A percentile compares a stretch with the other conserved stretches of the same genome.
These are phyloP conservation scores for Termitomyces sp. DNA, from an alignment of 768 basidiomycete genomes.

Conservation along the genomic window DNA sequence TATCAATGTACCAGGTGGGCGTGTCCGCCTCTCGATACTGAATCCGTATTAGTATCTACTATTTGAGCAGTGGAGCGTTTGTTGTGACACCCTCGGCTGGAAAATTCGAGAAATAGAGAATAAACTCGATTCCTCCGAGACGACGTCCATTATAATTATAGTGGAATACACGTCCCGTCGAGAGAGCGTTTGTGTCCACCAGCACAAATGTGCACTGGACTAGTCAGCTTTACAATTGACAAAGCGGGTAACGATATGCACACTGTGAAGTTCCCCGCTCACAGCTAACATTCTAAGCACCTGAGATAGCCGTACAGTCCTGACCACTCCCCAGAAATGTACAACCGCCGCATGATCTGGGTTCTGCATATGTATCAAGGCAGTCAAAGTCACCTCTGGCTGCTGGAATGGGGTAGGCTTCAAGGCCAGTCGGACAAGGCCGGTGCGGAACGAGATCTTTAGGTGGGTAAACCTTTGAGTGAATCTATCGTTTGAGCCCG, in stretches of 20 bases:
- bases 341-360: constrained; percentile 40
- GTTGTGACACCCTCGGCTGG: too few species aligned
- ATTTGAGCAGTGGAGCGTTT: too few species aligned
- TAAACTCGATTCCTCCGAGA: too few species aligned
- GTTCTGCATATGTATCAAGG: constrained; percentile 54
- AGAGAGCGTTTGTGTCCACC: constrained; percentile 36
- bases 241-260: constrained; percentile 16
- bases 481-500: constrained; percentile 6
- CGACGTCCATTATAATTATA: too few species aligned
- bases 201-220: constrained; percentile 44
- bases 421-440: too few species aligned
- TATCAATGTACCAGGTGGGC: not conserved
- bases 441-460: too few species aligned
- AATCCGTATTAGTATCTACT: too few species aligned
- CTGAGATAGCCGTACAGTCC: constrained; percentile 65
- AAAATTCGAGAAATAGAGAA: too few species aligned
- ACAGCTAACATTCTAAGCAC: constrained; percentile 78
- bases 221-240: not conserved
- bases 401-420: constrained; percentile 51
- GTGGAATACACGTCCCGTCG: too few species aligned
- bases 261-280: constrained; percentile 48
- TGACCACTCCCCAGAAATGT: constrained; percentile 55
- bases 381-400: constrained; percentile 48
- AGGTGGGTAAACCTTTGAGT: constrained; percentile 15
- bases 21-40: not conserved